Evolutionary conservation across 225 moss, liverwort and hornwort genomes (phyloP).

Genomic region (Marchantia polymorpha): DNA sequence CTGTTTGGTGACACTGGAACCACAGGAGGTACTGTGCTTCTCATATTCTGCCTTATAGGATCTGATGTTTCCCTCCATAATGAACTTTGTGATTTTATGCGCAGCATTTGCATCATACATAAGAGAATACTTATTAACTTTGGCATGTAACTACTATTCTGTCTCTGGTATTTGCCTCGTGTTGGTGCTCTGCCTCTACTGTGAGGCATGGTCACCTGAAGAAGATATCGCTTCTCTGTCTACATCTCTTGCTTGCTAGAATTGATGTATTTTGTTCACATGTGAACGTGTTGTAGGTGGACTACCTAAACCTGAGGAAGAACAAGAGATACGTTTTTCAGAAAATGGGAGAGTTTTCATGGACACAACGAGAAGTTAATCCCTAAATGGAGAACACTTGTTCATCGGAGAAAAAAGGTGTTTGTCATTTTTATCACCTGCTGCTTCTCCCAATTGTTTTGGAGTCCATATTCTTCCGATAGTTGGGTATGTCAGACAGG

Average conservation of each 20-base stretch:
- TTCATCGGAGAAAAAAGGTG: too few relatives aligned
- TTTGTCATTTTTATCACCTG: too few relatives aligned
- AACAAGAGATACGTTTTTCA: constrained; percentile 25
- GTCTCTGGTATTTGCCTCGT: background rate
- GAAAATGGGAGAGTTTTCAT: constrained; percentile 22
- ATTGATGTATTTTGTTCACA: background rate
- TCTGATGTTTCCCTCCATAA: background rate
- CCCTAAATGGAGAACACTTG: constrained; percentile 14
- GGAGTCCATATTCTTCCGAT: too few relatives aligned
- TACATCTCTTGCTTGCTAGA: background rate
- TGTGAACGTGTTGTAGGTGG: constrained; percentile 5
- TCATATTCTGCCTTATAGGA: background rate
- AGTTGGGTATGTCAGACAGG: too few relatives aligned
- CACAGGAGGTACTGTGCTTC: constrained; percentile 57
- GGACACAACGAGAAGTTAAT: constrained; percentile 37
- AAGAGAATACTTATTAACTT: background rate
- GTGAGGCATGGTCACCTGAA: background rate
- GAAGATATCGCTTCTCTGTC: background rate
- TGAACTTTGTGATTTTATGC: background rate
- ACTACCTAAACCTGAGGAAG: constrained; percentile 34
- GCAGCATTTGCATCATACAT: background rate
- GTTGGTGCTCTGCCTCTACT: background rate
- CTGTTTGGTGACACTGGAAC: constrained; percentile 73
- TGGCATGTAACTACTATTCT: background rate
- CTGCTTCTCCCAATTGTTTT: too few relatives aligned